A percentile compares a stretch with the other conserved stretches of the same genome.
These are phyloP conservation scores for Alternaria solani DNA, from an alignment of 2,329 filamentous ascomycete genomes.

Conservation along the genomic window DNA sequence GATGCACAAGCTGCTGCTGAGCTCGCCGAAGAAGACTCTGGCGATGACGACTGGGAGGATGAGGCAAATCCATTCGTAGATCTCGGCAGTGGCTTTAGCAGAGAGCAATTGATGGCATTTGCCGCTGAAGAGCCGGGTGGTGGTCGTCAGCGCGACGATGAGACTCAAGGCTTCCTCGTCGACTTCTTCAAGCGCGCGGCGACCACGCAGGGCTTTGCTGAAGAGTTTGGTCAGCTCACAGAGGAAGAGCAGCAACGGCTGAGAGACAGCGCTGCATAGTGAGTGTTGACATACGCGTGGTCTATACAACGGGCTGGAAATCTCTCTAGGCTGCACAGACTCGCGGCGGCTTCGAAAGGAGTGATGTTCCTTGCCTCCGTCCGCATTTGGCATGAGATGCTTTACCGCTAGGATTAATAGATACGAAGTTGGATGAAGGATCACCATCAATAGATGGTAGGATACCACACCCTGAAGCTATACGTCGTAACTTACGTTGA, in stretches of 20 bases:
- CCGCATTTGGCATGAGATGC: not conserved
- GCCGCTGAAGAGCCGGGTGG: conserved; percentile 62
- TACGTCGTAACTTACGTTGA: too few relatives aligned
- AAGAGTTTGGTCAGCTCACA: conserved; percentile 63
- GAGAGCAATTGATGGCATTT: conserved; percentile 79
- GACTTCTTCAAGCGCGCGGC: conserved; percentile 76
- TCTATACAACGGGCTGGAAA: not conserved
- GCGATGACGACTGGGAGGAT: conserved; percentile 77
- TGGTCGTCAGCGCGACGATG: conserved; percentile 79
- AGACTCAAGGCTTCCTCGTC: conserved; percentile 84
- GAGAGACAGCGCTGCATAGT: conserved; percentile 43
- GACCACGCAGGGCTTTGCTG: conserved; percentile 62
- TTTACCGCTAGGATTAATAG: not conserved
- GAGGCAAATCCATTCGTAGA: conserved; percentile 76
- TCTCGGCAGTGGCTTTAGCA: conserved; percentile 65
- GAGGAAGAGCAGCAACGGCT: conserved; percentile 64
- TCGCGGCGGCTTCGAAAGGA: not conserved
- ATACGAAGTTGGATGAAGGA: not conserved
- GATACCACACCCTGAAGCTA: too few relatives aligned
- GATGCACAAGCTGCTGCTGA: conserved; percentile 68
- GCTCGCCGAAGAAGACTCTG: conserved; percentile 73
- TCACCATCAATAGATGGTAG: not conserved
- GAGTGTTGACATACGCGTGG: not conserved
- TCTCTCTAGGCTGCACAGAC: not conserved
- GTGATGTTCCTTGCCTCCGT: not conserved